Conservation (phyloP, 768 basidiomycete genomes). For the Mycena galopus region DNA sequence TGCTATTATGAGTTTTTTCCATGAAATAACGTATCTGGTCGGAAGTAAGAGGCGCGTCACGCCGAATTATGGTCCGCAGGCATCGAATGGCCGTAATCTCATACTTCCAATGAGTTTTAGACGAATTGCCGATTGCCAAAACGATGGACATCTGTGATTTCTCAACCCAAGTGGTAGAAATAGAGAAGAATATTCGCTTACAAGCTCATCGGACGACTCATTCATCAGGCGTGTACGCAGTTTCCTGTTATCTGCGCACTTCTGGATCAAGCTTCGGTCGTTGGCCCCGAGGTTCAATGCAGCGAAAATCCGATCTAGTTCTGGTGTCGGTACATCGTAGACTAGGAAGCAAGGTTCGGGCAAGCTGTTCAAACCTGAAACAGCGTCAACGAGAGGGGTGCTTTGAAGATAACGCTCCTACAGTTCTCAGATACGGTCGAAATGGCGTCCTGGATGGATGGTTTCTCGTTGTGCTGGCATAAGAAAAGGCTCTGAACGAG, state of each 20-base stretch:
- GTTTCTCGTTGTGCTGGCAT: constrained; percentile 90
- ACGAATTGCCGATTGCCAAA: constrained; percentile 69
- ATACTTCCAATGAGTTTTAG: constrained; percentile 85
- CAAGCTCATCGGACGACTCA: constrained; percentile 56
- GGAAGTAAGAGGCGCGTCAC: constrained; percentile 66
- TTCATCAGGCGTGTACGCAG: constrained; percentile 58
- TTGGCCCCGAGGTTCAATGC: constrained; percentile 55
- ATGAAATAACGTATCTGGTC: constrained; percentile 70
- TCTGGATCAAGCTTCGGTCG: constrained; percentile 21
- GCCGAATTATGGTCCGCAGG: constrained; percentile 76
- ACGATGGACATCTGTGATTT: constrained; percentile 55
- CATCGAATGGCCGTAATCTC: constrained; percentile 76
- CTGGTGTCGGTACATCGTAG: constrained; percentile 63
- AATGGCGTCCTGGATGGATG: constrained; percentile 83
- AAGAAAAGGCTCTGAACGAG: constrained; percentile 72
- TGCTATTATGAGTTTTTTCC: constrained; percentile 69
- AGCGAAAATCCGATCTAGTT: constrained; percentile 52
- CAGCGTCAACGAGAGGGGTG: background rate
- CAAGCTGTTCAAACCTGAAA: constrained; percentile 69
- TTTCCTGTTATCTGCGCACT: constrained; percentile 54
- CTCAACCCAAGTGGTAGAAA: background rate
- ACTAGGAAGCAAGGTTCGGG: constrained; percentile 71
- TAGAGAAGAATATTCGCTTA: constrained; percentile 46
- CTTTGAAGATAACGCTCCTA: constrained; percentile 47
- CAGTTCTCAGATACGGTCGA: constrained; percentile 74